A percentile compares a stretch with the other conserved stretches of the same genome.
These are phyloP conservation scores for Nicotiana tomentosiformis DNA, from an alignment of 257 asterid species.

Conservation along the genomic window DNA sequence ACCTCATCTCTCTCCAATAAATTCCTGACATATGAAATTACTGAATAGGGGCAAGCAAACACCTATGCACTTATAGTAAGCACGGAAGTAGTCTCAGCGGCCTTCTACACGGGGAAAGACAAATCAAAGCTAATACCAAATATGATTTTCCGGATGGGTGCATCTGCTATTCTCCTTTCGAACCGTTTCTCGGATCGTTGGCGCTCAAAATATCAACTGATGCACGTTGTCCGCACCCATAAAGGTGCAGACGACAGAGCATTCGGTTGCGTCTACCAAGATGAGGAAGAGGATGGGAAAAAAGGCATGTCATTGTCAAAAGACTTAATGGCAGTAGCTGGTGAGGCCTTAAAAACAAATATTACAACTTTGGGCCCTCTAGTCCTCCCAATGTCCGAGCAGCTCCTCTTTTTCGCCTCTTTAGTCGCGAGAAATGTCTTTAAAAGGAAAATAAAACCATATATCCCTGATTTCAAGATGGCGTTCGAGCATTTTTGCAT, in stretches of 20 bases:
- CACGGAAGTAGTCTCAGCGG: slow-evolving; percentile 46
- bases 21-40: not conserved
- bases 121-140: slow-evolving; percentile 64
- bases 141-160: slow-evolving; percentile 66
- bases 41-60: not conserved
- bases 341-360: slow-evolving; percentile 68
- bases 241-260: not conserved
- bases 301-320: slow-evolving; percentile 54
- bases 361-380: slow-evolving; percentile 59
- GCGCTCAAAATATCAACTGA: slow-evolving; percentile 59
- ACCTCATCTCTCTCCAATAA: too few relatives aligned
- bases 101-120: slow-evolving; percentile 64
- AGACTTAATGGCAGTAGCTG: slow-evolving; percentile 50
- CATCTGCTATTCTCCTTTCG: slow-evolving; percentile 62
- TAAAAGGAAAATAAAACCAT: slow-evolving; percentile 34
- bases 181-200: slow-evolving; percentile 39
- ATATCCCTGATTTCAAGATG: slow-evolving; percentile 56
- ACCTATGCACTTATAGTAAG: slow-evolving; percentile 59
- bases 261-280: slow-evolving; percentile 13
- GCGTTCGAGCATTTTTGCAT: slow-evolving; percentile 67
- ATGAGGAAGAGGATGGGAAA: slow-evolving; percentile 47
- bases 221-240: slow-evolving; percentile 40
- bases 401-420: slow-evolving; percentile 52
- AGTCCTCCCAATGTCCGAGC: slow-evolving; percentile 63
- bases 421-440: slow-evolving; percentile 18